Conservation (phyloP, 2,329 filamentous ascomycete species). For the Pyricularia pennisetigena region DNA sequence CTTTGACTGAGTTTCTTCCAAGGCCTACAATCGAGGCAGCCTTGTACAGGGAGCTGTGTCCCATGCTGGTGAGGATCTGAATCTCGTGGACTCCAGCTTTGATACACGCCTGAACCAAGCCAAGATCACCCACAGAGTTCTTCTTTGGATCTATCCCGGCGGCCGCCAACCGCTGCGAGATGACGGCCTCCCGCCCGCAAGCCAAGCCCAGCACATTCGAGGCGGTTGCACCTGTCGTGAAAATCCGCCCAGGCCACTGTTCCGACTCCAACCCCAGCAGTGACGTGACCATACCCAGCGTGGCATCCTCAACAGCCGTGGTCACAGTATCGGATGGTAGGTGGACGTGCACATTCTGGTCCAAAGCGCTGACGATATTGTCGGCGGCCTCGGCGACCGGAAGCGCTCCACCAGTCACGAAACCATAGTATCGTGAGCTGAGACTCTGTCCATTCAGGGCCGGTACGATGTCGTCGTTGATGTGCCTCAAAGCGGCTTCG, state of each 20-base stretch:
- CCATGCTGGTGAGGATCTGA: constrained; percentile 70
- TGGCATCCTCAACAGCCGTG: constrained; percentile 66
- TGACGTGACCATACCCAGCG: constrained; percentile 59
- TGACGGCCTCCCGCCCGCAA: constrained; percentile 53
- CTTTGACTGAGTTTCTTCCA: constrained; percentile 57
- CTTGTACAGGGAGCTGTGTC: constrained; percentile 77
- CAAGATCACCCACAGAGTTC: constrained; percentile 54
- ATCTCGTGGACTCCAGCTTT: constrained; percentile 55
- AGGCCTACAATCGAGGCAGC: constrained; percentile 75
- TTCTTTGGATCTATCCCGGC: constrained; percentile 12
- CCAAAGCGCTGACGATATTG: constrained; percentile 68
- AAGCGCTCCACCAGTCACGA: constrained; percentile 74
- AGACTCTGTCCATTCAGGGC: constrained; percentile 58
- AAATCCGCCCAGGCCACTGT: constrained; percentile 45
- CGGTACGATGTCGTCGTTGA: constrained; percentile 35
- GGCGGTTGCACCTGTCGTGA: constrained; percentile 57
- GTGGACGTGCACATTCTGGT: constrained; percentile 81
- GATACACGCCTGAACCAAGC: constrained; percentile 56
- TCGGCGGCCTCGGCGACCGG: constrained; percentile 76
- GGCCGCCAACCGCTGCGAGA: constrained; percentile 27
- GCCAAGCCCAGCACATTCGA: constrained; percentile 74
- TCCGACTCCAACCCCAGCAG: constrained; percentile 53
- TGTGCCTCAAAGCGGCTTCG: constrained; percentile 28
- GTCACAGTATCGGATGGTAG: constrained; percentile 64
- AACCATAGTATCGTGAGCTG: constrained; percentile 70